These are phyloP conservation scores for Linum lewisii DNA, from an alignment of 345 rosid genomes.

Conservation along the genomic window DNA sequence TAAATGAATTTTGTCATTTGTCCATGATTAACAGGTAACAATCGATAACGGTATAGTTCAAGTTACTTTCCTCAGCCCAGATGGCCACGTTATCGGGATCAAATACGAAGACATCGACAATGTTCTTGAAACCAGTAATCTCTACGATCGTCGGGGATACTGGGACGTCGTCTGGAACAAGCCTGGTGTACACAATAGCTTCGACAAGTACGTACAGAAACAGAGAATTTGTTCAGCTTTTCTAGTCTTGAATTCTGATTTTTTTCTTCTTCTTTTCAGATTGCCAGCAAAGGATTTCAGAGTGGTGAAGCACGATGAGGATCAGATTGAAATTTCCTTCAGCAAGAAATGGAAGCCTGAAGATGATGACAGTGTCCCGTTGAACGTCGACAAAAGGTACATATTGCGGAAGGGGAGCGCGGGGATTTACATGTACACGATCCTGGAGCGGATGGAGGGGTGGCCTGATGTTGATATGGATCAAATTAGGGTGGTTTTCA, in stretches of 20 bases:
- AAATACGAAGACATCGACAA: conserved; percentile 14
- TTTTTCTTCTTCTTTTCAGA: too few relatives aligned
- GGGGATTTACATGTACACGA: conserved; percentile 3
- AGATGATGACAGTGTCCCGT: neutral
- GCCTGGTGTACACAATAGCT: neutral
- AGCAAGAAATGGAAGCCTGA: conserved; percentile 8
- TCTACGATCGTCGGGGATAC: conserved; percentile 14
- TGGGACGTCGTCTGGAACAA: conserved; percentile 20
- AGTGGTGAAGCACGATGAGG: conserved; percentile 12
- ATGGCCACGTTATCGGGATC: conserved; percentile 7
- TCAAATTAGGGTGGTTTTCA: conserved; percentile 6
- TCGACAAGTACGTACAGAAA: conserved; percentile 10
- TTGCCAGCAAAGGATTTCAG: neutral
- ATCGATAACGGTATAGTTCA: conserved; percentile 20
- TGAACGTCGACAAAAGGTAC: conserved; percentile 7
- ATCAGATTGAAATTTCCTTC: conserved; percentile 21
- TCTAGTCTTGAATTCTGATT: too few relatives aligned
- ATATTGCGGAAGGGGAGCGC: conserved; percentile 6
- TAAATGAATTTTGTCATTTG: neutral
- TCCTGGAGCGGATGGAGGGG: conserved; percentile 3
- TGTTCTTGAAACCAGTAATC: conserved; percentile 11
- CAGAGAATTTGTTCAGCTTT: too few relatives aligned
- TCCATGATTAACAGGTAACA: conserved; percentile 11
- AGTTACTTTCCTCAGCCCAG: conserved; percentile 13
- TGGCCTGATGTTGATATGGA: conserved; percentile 10